phyloP scores from a whole-genome alignment of 169 alveolate genomes.

The Neospora caninum region DNA sequence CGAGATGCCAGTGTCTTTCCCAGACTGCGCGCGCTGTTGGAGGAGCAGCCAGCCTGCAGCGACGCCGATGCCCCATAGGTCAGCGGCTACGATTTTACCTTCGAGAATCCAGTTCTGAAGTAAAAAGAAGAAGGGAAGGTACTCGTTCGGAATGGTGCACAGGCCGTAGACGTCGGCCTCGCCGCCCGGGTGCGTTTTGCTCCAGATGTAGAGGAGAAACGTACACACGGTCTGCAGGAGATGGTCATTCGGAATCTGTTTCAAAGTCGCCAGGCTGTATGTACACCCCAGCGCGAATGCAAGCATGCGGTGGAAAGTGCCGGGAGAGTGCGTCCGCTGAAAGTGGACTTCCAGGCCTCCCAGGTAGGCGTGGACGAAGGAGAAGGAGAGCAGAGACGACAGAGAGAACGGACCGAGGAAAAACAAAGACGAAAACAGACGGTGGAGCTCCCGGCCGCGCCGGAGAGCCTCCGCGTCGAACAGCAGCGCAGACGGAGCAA shows the following conservation, averaged over 20 bases:
- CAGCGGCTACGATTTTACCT: slow-evolving; percentile 1
- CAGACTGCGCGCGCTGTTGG: not conserved
- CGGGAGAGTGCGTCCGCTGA: not conserved
- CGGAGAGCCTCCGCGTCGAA: slow-evolving; percentile 13
- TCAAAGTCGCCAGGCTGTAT: slow-evolving; percentile 25
- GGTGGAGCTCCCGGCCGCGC: slow-evolving; percentile 4
- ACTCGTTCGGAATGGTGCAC: slow-evolving; percentile 16
- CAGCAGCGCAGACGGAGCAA: slow-evolving; percentile 7
- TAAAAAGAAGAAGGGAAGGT: slow-evolving; percentile 47
- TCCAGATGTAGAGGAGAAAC: slow-evolving; percentile 40
- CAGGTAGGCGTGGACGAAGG: slow-evolving; percentile 38
- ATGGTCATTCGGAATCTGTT: slow-evolving; percentile 26
- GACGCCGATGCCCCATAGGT: slow-evolving; percentile 36
- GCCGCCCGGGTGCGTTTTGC: slow-evolving; percentile 35
- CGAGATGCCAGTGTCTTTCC: not conserved
- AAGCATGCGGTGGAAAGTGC: not conserved
- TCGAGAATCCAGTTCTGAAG: slow-evolving; percentile 51
- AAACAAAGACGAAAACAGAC: slow-evolving; percentile 24
- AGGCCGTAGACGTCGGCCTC: slow-evolving; percentile 50
- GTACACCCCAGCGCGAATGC: slow-evolving; percentile 19
- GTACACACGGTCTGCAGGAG: slow-evolving; percentile 21
- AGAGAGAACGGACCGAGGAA: slow-evolving; percentile 38
- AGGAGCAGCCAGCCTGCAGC: slow-evolving; percentile 29
- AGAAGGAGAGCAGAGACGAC: slow-evolving; percentile 24
- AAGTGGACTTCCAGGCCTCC: slow-evolving; percentile 36